These are phyloP conservation scores for Boletus edulis DNA, from an alignment of 768 basidiomycete genomes.

Conservation along the genomic window DNA sequence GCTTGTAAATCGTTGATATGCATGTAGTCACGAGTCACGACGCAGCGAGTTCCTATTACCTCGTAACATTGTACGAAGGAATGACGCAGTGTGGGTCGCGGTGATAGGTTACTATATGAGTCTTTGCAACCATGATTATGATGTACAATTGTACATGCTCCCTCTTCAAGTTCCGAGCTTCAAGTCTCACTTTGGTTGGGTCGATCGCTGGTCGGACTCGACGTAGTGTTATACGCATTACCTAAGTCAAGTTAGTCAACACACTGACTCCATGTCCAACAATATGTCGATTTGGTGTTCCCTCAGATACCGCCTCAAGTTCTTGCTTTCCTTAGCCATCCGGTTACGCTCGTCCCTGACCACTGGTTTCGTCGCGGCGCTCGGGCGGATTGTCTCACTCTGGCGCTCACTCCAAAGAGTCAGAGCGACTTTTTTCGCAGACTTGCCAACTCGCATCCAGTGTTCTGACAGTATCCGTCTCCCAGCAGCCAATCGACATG, in stretches of 20 bases:
- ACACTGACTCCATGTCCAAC: background rate
- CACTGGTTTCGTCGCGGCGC: background rate
- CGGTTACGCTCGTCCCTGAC: background rate
- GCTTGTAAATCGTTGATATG: too few species aligned
- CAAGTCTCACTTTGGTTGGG: too few species aligned
- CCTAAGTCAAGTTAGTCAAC: background rate
- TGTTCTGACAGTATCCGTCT: background rate
- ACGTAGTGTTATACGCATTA: background rate
- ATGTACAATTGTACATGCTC: too few species aligned
- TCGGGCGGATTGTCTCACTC: background rate
- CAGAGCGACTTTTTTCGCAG: background rate
- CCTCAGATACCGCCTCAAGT: background rate
- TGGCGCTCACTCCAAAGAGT: background rate
- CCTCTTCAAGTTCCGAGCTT: too few species aligned
- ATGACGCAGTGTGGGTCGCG: too few species aligned
- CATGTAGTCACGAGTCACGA: too few species aligned
- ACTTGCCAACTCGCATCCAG: background rate
- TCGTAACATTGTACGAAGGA: too few species aligned
- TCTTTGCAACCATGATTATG: too few species aligned
- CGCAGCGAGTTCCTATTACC: too few species aligned
- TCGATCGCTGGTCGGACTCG: too few species aligned
- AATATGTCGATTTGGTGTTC: background rate
- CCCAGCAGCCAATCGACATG: background rate
- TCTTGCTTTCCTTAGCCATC: background rate
- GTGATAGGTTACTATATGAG: too few species aligned